Base-by-base conservation (phyloP, 768 basidiomycete species). In the Rhodocollybia butyracea region DNA sequence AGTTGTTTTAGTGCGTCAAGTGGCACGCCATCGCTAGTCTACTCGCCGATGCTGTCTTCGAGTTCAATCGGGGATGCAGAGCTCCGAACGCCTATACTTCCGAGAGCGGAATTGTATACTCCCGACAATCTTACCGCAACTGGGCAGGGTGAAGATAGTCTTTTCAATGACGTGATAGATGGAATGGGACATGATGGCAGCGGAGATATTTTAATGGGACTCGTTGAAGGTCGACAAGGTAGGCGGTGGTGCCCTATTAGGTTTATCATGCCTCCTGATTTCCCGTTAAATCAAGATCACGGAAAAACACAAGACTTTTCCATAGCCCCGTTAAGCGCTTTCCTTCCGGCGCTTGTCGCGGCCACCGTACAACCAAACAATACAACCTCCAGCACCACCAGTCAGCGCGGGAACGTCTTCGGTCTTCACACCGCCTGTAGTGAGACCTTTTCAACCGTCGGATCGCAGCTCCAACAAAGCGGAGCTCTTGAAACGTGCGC, bases 401-500 rank as follows among this genome's bases (percentile, higher is more conserved):
- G 41, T 40, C 13, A 53, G 11, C 38, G n/a, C 22, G 38, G 34
- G 34, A 46, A 52, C 59, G 3, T 32, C 42, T 11, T 57, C 59
- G 42, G 29, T 60, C n/a, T 57, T 59, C 43, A 60, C 62, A 38
- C 52, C 59, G 32, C 64, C 60, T 13, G 60, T 57, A 38, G 60
- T 58, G 47, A 58, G 52, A 27, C 55, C 60, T 22, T 51, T 55
- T 27, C 56, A 24, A 7, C 40, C 50, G 45, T 46, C 58, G 34
- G 59, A 62, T 30, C 38, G 51, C 26, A 45, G 31, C n/a, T 51
- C 63, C 52, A 67, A 69, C 46, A 78, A 73, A 58, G 73, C 70
- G 24, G 78, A 76, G 11, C 69, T 85, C 21, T 57, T 90, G 30
- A 70, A 66, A 41, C 76, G 77, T 13, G 88, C 86, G 13, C 73